A percentile compares a stretch with the other conserved stretches of the same genome.
phyloP scores from a whole-genome alignment of 208 protist species.

The Wallacemonas sp. region DNA sequence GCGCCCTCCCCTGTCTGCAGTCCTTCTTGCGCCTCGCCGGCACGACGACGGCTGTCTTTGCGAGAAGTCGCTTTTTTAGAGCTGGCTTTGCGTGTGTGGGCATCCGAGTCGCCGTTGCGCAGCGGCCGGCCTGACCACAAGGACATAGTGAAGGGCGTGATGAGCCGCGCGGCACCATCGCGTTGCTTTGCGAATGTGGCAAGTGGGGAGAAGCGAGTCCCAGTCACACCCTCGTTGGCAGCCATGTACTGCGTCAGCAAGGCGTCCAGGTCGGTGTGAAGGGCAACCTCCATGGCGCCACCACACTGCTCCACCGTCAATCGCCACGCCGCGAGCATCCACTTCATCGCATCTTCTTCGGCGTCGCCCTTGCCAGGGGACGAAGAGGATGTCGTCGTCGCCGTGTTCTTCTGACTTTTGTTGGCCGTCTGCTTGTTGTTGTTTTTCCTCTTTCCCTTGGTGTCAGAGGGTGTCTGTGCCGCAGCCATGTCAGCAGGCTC shows the following conservation, averaged over 20 bases:
- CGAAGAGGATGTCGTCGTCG: no score
- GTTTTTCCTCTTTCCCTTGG: not conserved
- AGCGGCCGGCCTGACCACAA: not conserved
- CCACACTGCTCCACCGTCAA: conserved; percentile 1
- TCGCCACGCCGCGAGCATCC: conserved; percentile 4
- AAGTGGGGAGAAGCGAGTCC: not conserved
- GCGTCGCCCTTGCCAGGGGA: no score
- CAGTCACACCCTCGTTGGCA: no score
- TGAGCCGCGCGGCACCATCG: not conserved
- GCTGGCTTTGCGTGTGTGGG: not conserved
- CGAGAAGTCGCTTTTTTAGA: no score
- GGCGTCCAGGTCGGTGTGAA: conserved; percentile 1
- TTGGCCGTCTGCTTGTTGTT: not conserved
- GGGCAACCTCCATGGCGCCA: not conserved
- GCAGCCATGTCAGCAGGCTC: not conserved
- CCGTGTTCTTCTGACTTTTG: no score
- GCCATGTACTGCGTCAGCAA: no score
- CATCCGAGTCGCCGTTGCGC: not conserved
- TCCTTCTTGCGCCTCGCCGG: not conserved
- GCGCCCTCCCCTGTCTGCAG: not conserved
- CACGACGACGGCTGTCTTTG: no score
- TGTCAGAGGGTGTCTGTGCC: not conserved
- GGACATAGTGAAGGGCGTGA: conserved; percentile 1
- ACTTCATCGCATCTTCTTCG: not conserved
- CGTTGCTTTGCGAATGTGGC: conserved; percentile 5